Base-by-base conservation (phyloP, 2,329 filamentous ascomycete genomes). In the Fusarium praegraminearum region DNA sequence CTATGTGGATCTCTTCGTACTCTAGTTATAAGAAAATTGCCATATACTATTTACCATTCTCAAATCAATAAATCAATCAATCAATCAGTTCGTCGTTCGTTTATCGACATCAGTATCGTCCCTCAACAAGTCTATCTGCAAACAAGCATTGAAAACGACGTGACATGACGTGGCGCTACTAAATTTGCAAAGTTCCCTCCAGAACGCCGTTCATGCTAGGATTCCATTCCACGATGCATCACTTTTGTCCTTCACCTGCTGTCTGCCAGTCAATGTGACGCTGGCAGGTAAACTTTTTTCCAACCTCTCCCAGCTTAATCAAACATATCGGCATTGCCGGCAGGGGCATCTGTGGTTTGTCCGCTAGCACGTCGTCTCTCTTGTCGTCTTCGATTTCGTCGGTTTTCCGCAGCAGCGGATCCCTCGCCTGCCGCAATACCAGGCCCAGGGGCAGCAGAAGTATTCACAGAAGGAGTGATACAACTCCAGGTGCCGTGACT, bases 401-500 rank as follows among this genome's bases (percentile, higher is more conserved):
- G 80, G 61, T 86, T 84, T 60, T 89, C 84, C 7, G 85, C 86
- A 3, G 76, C 76, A 2, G 76, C 75, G 4, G 78, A 77, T 28
- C 77, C 77, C 16, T 72, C 72, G 8, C 84, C 86, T 4, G 72
- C 33, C 11, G 71, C n/a, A 73, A 76, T 32, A 69, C 62, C 35
- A 32, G 65, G 76, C 47, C 75, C 78, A 43, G 77, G 78, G n/a
- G 76, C 72, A 9, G 83, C 72, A 9, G 83, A 82, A 26, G 82
- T 81, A 58, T 82, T 87, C 78, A 87, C 33, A 38, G 62, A 61
- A 18, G 55, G 62, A 13, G 62, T 65, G 24, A 66, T 80, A 5
- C 79, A 83, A 70, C 86, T 88, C 84, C 84, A 87, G 3, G 83
- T 86, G 24, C 81, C 84, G 65, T 86, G 85, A 66, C 83, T 86